phyloP scores from a whole-genome alignment of 345 rosid species.

The Eucalyptus victrix region DNA sequence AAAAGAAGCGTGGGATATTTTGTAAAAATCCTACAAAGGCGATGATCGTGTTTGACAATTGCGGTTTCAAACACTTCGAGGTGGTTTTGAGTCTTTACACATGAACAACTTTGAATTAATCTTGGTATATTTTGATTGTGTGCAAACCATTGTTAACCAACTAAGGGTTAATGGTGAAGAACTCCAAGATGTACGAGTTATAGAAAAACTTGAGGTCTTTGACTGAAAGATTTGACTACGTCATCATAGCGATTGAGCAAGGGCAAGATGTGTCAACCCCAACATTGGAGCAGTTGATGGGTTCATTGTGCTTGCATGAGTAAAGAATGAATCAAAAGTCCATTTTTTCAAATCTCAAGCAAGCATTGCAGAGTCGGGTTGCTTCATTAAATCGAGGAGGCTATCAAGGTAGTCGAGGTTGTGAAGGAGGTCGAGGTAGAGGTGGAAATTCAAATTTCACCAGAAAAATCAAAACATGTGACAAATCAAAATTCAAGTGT shows the following conservation, averaged over 20 bases:
- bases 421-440: background rate
- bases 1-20: background rate
- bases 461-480: too few relatives aligned
- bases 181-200: background rate
- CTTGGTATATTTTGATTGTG: background rate
- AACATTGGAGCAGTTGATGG: background rate
- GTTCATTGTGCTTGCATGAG: background rate
- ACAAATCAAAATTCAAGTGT: background rate
- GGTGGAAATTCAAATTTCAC: background rate
- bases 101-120: background rate
- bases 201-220: background rate
- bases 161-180: background rate
- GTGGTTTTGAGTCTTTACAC: background rate
- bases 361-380: background rate
- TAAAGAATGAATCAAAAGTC: background rate
- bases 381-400: background rate
- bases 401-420: background rate
- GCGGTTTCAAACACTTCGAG: background rate
- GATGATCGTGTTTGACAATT: background rate
- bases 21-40: background rate
- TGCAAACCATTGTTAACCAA: background rate
- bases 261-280: background rate
- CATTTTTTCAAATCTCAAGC: background rate
- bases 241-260: rapidly evolving
- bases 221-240: background rate